These are phyloP conservation scores for Citrus glauca DNA, from an alignment of 345 rosid genomes.

Conservation along the genomic window DNA sequence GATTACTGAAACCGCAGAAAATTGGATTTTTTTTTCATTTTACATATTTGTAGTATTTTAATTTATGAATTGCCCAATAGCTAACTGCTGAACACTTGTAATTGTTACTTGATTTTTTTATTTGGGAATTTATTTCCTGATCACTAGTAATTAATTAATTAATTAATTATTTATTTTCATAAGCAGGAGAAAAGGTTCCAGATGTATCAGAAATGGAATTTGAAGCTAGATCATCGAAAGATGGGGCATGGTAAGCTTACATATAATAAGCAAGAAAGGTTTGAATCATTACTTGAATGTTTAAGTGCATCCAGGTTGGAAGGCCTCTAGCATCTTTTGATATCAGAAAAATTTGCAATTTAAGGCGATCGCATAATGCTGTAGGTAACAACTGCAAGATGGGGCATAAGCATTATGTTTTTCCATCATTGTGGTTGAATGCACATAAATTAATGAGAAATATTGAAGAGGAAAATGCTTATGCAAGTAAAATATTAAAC, in stretches of 20 bases:
- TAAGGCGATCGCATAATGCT: neutral
- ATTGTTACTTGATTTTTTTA: neutral
- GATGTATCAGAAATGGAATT: conserved; percentile 45
- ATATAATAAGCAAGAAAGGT: neutral
- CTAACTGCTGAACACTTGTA: neutral
- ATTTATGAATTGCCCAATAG: neutral
- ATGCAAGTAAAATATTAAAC: neutral
- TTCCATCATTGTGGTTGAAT: neutral
- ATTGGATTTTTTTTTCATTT: neutral
- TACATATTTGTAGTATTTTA: neutral
- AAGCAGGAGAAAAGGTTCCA: conserved; percentile 29
- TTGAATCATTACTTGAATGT: neutral
- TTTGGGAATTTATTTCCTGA: neutral
- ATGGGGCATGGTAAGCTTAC: conserved; percentile 59
- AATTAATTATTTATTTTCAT: neutral
- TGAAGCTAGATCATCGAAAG: conserved; percentile 72
- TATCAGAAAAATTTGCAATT: neutral
- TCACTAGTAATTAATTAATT: neutral
- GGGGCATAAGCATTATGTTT: neutral
- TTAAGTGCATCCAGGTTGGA: neutral
- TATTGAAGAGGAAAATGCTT: neutral
- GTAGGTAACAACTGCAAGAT: neutral
- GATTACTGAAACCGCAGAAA: neutral
- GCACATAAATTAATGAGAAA: neutral
- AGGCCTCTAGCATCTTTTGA: neutral